Percentiles rank a stretch among this genome's conserved stretches.
These are phyloP conservation scores for Cercospora sp. DNA, from an alignment of 2,329 filamentous ascomycete species.

Conservation along the genomic window DNA sequence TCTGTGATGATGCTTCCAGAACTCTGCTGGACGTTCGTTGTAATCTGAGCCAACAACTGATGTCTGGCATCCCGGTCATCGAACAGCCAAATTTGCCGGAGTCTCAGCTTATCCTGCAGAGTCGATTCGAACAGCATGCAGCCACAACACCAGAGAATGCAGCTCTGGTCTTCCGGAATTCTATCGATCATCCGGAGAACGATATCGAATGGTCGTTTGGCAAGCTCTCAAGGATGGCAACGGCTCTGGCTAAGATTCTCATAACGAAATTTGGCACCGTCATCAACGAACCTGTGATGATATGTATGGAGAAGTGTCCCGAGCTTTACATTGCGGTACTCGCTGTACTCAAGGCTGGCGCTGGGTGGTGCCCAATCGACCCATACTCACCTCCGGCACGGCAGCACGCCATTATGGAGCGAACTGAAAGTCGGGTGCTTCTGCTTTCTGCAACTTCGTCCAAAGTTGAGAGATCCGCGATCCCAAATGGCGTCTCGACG, in stretches of 20 bases:
- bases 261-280: slow-evolving; percentile 44
- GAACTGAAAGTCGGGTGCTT: slow-evolving; percentile 15
- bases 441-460: slow-evolving; percentile 12
- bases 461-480: slow-evolving; percentile 3
- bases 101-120: slow-evolving; percentile 11
- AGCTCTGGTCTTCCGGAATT: slow-evolving; percentile 63
- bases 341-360: slow-evolving; percentile 69
- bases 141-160: slow-evolving; percentile 50
- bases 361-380: slow-evolving; percentile 70
- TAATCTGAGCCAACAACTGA: neutral
- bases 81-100: neutral
- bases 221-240: slow-evolving; percentile 63
- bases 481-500: slow-evolving; percentile 14
- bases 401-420: slow-evolving; percentile 23
- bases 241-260: slow-evolving; percentile 50
- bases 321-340: slow-evolving; percentile 71
- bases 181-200: slow-evolving; percentile 41
- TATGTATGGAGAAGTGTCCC: slow-evolving; percentile 73
- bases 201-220: slow-evolving; percentile 58
- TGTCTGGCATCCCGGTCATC: slow-evolving; percentile 36
- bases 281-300: slow-evolving; percentile 57
- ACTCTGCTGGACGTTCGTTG: slow-evolving; percentile 5
- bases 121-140: slow-evolving; percentile 54
- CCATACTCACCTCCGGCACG: slow-evolving; percentile 29
- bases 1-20: slow-evolving; percentile 11